Conservation (phyloP, 345 rosid species). For the Sapria himalayana region DNA sequence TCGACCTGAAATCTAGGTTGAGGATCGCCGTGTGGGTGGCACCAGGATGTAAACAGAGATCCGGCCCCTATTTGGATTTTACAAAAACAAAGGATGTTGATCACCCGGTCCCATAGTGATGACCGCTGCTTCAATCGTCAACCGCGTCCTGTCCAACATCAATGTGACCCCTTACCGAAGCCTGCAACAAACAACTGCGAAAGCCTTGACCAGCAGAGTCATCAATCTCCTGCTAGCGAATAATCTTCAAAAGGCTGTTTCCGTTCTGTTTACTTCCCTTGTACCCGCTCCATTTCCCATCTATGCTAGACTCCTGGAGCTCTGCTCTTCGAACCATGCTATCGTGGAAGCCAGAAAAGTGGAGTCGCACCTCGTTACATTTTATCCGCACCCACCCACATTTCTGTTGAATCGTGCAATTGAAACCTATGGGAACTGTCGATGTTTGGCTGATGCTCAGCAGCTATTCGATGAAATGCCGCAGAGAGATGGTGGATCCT, state of each 20-base stretch:
- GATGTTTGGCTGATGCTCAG: constrained; percentile 33
- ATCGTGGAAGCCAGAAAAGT: constrained; percentile 55
- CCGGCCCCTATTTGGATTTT: too few species aligned
- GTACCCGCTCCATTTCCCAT: constrained; percentile 26
- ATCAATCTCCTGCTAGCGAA: constrained; percentile 18
- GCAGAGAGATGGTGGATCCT: constrained; percentile 72
- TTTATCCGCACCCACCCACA: constrained; percentile 28
- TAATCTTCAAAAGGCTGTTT: constrained; percentile 33
- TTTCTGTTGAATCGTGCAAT: constrained; percentile 52
- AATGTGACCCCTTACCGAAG: constrained; percentile 9
- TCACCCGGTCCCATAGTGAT: too few species aligned
- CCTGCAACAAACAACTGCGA: constrained; percentile 6
- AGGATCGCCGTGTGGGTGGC: too few species aligned
- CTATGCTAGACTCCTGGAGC: constrained; percentile 39
- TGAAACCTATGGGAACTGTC: constrained; percentile 40
- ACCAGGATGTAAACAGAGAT: too few species aligned
- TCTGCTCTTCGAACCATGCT: constrained; percentile 26
- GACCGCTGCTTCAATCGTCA: too few species aligned
- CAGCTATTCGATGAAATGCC: constrained; percentile 74
- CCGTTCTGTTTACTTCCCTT: constrained; percentile 36
- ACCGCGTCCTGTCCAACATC: too few species aligned
- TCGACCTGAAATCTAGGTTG: too few species aligned
- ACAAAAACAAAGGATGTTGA: too few species aligned
- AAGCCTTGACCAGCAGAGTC: constrained; percentile 17
- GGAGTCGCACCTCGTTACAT: constrained; percentile 38